Evolutionary conservation across 78 protist genomes (phyloP).

Genomic region (Dictyostelium capitatum): DNA sequence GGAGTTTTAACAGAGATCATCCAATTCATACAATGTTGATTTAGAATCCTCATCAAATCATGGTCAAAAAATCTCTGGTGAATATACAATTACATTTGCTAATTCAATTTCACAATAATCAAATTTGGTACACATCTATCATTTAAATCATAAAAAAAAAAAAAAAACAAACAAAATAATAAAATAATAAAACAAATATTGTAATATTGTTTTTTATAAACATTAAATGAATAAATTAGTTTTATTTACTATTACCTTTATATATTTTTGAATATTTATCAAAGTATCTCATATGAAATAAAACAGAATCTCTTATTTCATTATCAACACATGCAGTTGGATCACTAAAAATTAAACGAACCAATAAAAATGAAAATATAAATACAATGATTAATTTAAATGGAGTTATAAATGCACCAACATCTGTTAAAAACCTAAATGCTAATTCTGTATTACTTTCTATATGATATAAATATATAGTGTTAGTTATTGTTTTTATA

Average conservation of each 20-base stretch:
- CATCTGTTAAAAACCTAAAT: not conserved
- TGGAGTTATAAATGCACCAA: not conserved
- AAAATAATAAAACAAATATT: too few species aligned
- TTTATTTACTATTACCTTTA: too few species aligned
- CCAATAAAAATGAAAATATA: not conserved
- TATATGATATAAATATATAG: too few species aligned
- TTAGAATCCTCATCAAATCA: not conserved
- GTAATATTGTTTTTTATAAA: too few species aligned
- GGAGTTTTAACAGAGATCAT: constrained; percentile 9
- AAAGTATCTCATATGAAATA: not conserved
- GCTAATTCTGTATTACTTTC: not conserved
- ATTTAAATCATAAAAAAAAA: too few species aligned
- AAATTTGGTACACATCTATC: not conserved
- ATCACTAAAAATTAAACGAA: not conserved
- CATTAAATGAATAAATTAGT: too few species aligned
- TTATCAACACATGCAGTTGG: not conserved
- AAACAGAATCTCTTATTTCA: not conserved
- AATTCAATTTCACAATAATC: not conserved
- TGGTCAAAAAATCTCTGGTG: not conserved
- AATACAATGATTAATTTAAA: not conserved
- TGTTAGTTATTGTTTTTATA: too few species aligned
- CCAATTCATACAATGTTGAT: too few species aligned
- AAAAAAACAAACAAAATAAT: too few species aligned
- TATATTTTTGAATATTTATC: constrained; percentile 2
- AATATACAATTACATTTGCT: not conserved